phyloP scores from a whole-genome alignment of 1,139 yeast species.

The Suhomyces yuchorum region DNA sequence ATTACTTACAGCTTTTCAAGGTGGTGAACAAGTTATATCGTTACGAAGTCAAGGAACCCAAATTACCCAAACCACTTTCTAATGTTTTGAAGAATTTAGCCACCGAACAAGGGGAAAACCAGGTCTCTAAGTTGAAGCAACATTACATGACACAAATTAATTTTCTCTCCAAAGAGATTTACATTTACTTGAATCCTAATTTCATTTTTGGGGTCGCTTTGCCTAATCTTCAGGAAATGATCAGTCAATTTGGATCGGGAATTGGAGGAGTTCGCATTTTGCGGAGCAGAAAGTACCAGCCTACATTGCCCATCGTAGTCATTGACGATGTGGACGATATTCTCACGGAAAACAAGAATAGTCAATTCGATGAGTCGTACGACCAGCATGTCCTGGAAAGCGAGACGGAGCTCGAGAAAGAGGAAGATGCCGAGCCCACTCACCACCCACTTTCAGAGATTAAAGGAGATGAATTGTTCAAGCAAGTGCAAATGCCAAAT shows the following conservation, averaged over 20 bases:
- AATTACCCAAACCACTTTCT: conserved; percentile 51
- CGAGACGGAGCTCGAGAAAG: conserved; percentile 13
- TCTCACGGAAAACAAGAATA: conserved; percentile 34
- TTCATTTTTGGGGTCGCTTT: conserved; percentile 53
- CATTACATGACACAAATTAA: conserved; percentile 49
- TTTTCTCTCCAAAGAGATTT: conserved; percentile 42
- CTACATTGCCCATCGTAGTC: conserved; percentile 59
- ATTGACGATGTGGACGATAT: conserved; percentile 67
- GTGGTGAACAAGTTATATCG: conserved; percentile 70
- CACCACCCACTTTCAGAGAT: conserved; percentile 16
- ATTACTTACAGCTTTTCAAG: conserved; percentile 70
- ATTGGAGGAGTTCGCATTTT: conserved; percentile 52
- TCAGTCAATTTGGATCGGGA: conserved; percentile 64
- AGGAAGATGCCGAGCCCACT: neutral
- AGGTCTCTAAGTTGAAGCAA: conserved; percentile 34
- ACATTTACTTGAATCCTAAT: conserved; percentile 52
- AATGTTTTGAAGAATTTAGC: conserved; percentile 36
- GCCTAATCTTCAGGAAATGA: conserved; percentile 61
- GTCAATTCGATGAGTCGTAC: conserved; percentile 36
- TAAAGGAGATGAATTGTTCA: conserved; percentile 54
- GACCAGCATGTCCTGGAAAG: conserved; percentile 34
- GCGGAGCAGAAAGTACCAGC: conserved; percentile 56
- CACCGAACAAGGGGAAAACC: conserved; percentile 44
- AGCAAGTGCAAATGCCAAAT: conserved; percentile 51
- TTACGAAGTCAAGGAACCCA: conserved; percentile 79